phyloP scores from a whole-genome alignment of 129 eudicot genomes.

The Oenanthe sinensis region DNA sequence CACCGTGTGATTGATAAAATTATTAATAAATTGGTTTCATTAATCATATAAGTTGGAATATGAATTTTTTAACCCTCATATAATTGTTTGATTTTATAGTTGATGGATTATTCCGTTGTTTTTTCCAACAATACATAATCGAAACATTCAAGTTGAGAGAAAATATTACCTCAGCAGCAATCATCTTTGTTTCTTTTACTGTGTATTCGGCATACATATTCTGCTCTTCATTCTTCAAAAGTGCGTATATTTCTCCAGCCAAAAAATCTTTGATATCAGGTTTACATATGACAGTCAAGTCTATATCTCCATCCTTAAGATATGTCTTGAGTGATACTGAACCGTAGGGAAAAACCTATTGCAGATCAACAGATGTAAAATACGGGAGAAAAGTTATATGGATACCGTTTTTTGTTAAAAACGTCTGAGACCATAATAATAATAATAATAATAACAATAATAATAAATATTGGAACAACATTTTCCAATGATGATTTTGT shows the following conservation, averaged over 20 bases:
- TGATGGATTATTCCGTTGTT: too few species aligned
- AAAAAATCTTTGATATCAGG: conserved; percentile 26
- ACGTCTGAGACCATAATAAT: too few species aligned
- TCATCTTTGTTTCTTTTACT: conserved; percentile 42
- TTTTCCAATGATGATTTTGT: too few species aligned
- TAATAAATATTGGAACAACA: neutral
- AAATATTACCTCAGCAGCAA: conserved; percentile 65
- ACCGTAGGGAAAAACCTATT: conserved; percentile 69
- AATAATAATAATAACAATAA: too few species aligned
- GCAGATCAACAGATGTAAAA: too few species aligned
- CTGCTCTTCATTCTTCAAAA: conserved; percentile 33
- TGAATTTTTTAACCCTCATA: too few species aligned
- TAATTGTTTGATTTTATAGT: too few species aligned
- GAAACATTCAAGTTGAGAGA: neutral
- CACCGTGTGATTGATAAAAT: too few species aligned
- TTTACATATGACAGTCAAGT: conserved; percentile 42
- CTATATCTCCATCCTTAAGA: conserved; percentile 83
- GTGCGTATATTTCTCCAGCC: conserved; percentile 32
- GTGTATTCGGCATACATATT: conserved; percentile 34
- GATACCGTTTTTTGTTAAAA: too few species aligned
- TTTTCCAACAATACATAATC: neutral
- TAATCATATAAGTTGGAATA: too few species aligned
- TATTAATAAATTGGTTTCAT: too few species aligned
- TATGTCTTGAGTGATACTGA: conserved; percentile 87
- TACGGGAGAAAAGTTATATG: too few species aligned